A percentile compares a stretch with the other conserved stretches of the same genome.
Conservation (phyloP, 768 basidiomycete genomes). For the Phylloporus sp. region DNA sequence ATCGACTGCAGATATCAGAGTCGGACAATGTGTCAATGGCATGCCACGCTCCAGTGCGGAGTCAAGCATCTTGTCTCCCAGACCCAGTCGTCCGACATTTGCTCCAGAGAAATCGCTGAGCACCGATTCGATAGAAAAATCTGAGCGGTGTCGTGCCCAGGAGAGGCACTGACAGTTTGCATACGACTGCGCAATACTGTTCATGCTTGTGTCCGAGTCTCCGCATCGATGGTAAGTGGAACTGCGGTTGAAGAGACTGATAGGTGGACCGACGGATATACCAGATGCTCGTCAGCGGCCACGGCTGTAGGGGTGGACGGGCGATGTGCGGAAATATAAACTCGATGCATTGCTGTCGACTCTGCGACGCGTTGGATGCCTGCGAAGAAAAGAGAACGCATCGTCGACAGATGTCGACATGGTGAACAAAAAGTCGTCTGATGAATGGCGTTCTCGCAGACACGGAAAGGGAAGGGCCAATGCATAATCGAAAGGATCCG, state of each 20-base stretch:
- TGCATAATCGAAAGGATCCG: constrained; percentile 75
- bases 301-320: constrained; percentile 36
- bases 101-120: constrained; percentile 58
- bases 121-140: constrained; percentile 61
- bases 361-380: constrained; percentile 41
- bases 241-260: constrained; percentile 70
- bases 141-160: constrained; percentile 56
- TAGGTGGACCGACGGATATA: constrained; percentile 58
- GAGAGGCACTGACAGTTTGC: constrained; percentile 55
- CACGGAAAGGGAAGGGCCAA: constrained; percentile 36
- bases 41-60: constrained; percentile 47
- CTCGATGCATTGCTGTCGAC: constrained; percentile 76
- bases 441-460: constrained; percentile 50
- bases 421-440: constrained; percentile 56
- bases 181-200: constrained; percentile 56
- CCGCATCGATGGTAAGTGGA: constrained; percentile 49
- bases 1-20: constrained; percentile 60
- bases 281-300: constrained; percentile 64
- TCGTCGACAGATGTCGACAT: constrained; percentile 59
- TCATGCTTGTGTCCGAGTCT: constrained; percentile 57
- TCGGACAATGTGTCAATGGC: constrained; percentile 56
- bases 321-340: constrained; percentile 56
- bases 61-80: constrained; percentile 89
- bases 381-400: constrained; percentile 61
- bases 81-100: constrained; percentile 60